These are phyloP conservation scores for Quercus rubra DNA, from an alignment of 306 rosid species.

Conservation along the genomic window DNA sequence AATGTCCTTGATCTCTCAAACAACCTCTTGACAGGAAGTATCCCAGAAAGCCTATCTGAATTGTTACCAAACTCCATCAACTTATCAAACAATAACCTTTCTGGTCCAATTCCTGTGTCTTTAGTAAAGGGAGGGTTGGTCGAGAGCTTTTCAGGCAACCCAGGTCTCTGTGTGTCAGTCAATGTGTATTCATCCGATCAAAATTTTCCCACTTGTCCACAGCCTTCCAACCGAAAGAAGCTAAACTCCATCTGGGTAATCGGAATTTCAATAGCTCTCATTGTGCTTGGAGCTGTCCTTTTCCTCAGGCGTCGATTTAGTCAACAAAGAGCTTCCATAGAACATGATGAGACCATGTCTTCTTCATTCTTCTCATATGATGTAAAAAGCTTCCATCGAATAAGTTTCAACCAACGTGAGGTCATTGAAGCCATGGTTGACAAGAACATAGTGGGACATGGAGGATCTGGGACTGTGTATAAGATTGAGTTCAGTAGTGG, in stretches of 20 bases:
- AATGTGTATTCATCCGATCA: constrained; percentile 45
- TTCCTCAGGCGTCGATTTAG: constrained; percentile 58
- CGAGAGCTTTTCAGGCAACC: constrained; percentile 88
- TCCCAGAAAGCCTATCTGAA: constrained; percentile 75
- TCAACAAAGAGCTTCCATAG: constrained; percentile 43
- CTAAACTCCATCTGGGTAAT: constrained; percentile 75
- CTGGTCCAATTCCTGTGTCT: constrained; percentile 79
- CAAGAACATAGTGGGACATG: constrained; percentile 84
- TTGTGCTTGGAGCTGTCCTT: constrained; percentile 59
- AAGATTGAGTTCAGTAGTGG: constrained; percentile 67
- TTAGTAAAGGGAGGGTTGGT: constrained; percentile 75
- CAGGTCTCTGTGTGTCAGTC: constrained; percentile 63
- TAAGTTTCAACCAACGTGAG: constrained; percentile 68
- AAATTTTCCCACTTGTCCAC: constrained; percentile 55
- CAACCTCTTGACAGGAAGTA: constrained; percentile 69
- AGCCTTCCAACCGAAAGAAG: constrained; percentile 34
- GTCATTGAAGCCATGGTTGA: constrained; percentile 69
- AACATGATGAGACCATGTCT: constrained; percentile 69
- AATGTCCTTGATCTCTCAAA: constrained; percentile 93
- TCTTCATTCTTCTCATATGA: constrained; percentile 67
- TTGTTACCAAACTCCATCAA: constrained; percentile 82
- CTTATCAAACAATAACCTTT: constrained; percentile 74
- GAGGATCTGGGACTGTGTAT: constrained; percentile 95
- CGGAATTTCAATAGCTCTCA: constrained; percentile 51
- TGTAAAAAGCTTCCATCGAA: constrained; percentile 81